Conservation (phyloP, 2,329 filamentous ascomycete genomes). For the Pseudonectria buxi region DNA sequence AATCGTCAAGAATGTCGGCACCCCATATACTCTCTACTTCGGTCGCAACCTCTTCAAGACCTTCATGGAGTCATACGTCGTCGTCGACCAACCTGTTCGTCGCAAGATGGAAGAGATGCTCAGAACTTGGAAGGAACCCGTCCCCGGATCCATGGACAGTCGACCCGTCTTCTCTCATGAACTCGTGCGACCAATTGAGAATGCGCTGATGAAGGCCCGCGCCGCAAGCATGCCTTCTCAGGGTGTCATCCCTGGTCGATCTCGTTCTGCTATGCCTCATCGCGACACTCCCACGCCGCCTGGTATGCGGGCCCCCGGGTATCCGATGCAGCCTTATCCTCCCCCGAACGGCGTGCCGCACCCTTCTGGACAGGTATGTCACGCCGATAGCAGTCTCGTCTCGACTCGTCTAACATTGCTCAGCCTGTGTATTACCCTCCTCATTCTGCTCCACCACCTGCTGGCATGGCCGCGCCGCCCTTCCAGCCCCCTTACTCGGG, state of each 20-base stretch:
- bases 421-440: slow-evolving; percentile 28
- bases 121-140: slow-evolving; percentile 95
- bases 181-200: slow-evolving; percentile 85
- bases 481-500: slow-evolving; percentile 37
- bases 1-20: slow-evolving; percentile 97
- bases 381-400: slow-evolving; percentile 2
- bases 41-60: slow-evolving; percentile 86
- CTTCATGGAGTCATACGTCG: slow-evolving; percentile 93
- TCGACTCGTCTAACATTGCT: slow-evolving; percentile 3
- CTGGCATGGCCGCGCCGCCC: slow-evolving; percentile 27
- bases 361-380: slow-evolving; percentile 22
- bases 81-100: slow-evolving; percentile 75
- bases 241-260: slow-evolving; percentile 38
- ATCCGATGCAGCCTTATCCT: slow-evolving; percentile 22
- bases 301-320: slow-evolving; percentile 29
- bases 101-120: slow-evolving; percentile 96
- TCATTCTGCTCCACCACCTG: slow-evolving; percentile 33
- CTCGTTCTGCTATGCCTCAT: slow-evolving; percentile 51
- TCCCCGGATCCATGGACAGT: slow-evolving; percentile 88
- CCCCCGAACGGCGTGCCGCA: slow-evolving; percentile 25
- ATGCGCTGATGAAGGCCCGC: slow-evolving; percentile 78
- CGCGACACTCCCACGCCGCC: slow-evolving; percentile 72
- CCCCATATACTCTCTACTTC: slow-evolving; percentile 93
- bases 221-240: slow-evolving; percentile 52
- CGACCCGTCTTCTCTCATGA: slow-evolving; percentile 86